These are phyloP conservation scores for Pseudophaeomoniella oleicola DNA, from an alignment of 2,329 filamentous ascomycete species.

Conservation along the genomic window DNA sequence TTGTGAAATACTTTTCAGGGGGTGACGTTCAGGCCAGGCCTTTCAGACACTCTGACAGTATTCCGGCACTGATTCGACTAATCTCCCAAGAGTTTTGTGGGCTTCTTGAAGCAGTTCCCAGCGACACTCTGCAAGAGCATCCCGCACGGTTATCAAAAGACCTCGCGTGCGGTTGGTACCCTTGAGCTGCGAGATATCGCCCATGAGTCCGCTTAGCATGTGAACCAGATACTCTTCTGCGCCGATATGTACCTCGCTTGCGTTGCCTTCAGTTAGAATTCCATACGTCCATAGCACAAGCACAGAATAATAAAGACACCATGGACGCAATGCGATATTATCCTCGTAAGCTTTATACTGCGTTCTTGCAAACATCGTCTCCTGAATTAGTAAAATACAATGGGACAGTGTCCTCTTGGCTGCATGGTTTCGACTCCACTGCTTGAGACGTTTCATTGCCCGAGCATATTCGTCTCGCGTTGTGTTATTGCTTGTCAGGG, in stretches of 20 bases:
- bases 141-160: slow-evolving; percentile 10
- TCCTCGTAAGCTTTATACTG: slow-evolving; percentile 11
- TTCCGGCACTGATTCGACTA: slow-evolving; percentile 2
- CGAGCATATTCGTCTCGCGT: slow-evolving; percentile 9
- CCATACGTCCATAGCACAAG: slow-evolving; percentile 15
- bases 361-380: slow-evolving; percentile 12
- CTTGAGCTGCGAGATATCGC: slow-evolving; percentile 2
- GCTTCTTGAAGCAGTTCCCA: slow-evolving; percentile 15
- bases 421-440: slow-evolving; percentile 10
- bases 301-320: slow-evolving; percentile 14
- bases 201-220: slow-evolving; percentile 5
- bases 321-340: slow-evolving; percentile 13
- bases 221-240: slow-evolving; percentile 6
- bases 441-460: slow-evolving; percentile 9
- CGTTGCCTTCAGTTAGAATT: slow-evolving; percentile 7
- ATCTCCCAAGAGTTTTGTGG: slow-evolving; percentile 11
- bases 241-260: slow-evolving; percentile 6
- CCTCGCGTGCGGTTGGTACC: slow-evolving; percentile 9
- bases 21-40: background rate
- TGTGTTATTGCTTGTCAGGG: slow-evolving; percentile 9
- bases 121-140: slow-evolving; percentile 11
- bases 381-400: slow-evolving; percentile 13
- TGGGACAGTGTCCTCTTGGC: slow-evolving; percentile 13
- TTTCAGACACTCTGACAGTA: background rate
- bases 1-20: background rate